phyloP scores from a whole-genome alignment of 768 basidiomycete species.

The Rhodotorula toruloides region DNA sequence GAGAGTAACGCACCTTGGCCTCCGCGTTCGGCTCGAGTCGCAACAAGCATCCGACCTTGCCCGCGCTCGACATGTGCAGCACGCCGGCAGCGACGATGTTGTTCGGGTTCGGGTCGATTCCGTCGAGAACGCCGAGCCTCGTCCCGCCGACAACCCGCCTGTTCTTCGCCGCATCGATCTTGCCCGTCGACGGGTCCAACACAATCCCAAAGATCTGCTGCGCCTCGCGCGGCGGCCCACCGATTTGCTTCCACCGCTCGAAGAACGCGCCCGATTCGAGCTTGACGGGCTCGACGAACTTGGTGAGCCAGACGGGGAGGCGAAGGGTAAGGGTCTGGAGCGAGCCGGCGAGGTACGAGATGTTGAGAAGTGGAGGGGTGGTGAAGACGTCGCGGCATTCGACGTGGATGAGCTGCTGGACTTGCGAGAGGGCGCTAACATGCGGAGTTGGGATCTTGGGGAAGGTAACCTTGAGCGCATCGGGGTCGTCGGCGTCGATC shows the following conservation, averaged over 20 bases:
- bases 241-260: slow-evolving; percentile 95
- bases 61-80: slow-evolving; percentile 79
- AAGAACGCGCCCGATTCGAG: slow-evolving; percentile 83
- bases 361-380: slow-evolving; percentile 66
- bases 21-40: slow-evolving; percentile 91
- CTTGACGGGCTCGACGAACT: slow-evolving; percentile 90
- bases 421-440: slow-evolving; percentile 75
- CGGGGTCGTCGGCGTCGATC: slow-evolving; percentile 62
- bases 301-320: slow-evolving; percentile 78
- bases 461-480: slow-evolving; percentile 73
- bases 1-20: slow-evolving; percentile 64
- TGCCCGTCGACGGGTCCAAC: slow-evolving; percentile 58
- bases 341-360: slow-evolving; percentile 89
- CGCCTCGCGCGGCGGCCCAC: slow-evolving; percentile 86
- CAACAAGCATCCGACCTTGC: slow-evolving; percentile 91
- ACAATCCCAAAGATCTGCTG: slow-evolving; percentile 79
- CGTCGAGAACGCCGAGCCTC: slow-evolving; percentile 68
- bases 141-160: slow-evolving; percentile 72
- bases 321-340: slow-evolving; percentile 78
- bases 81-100: slow-evolving; percentile 96
- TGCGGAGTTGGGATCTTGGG: slow-evolving; percentile 82
- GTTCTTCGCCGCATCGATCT: slow-evolving; percentile 69
- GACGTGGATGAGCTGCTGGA: slow-evolving; percentile 86
- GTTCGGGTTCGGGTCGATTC: slow-evolving; percentile 86
- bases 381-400: slow-evolving; percentile 88